Percentiles rank a stretch among this genome's conserved stretches.
Conservation (phyloP, 2,329 filamentous ascomycete genomes). For the Sphaerulina vaccinii region DNA sequence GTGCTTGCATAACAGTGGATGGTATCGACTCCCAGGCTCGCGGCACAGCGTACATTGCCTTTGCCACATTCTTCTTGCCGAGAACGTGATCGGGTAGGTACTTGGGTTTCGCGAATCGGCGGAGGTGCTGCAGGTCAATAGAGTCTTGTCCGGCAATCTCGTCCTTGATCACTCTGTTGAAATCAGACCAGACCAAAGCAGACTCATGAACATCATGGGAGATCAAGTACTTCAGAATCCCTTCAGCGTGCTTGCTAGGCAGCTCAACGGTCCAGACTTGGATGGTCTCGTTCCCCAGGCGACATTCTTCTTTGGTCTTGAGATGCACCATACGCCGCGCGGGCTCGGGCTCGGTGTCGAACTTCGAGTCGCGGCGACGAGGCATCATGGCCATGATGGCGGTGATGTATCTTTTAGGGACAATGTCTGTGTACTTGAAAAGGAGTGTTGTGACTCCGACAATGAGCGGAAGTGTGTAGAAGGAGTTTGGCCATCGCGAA, state of each 20-base stretch:
- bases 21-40: slow-evolving; percentile 35
- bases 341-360: slow-evolving; percentile 21
- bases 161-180: slow-evolving; percentile 49
- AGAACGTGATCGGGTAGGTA: slow-evolving; percentile 38
- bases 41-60: slow-evolving; percentile 36
- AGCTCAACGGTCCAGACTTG: slow-evolving; percentile 70
- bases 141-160: slow-evolving; percentile 45
- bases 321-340: slow-evolving; percentile 41
- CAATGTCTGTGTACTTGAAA: too few relatives aligned
- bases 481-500: too few relatives aligned
- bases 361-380: slow-evolving; percentile 24
- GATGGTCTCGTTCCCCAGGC: slow-evolving; percentile 51
- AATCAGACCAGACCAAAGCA: slow-evolving; percentile 4
- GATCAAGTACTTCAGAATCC: slow-evolving; percentile 63
- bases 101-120: slow-evolving; percentile 67
- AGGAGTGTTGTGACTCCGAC: slow-evolving; percentile 10
- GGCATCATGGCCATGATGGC: slow-evolving; percentile 19
- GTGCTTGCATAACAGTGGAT: slow-evolving; percentile 33
- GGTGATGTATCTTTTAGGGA: slow-evolving; percentile 9
- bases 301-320: slow-evolving; percentile 52
- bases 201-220: slow-evolving; percentile 13
- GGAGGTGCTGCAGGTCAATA: slow-evolving; percentile 59
- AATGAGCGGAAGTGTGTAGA: not conserved
- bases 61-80: slow-evolving; percentile 34
- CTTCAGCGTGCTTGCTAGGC: slow-evolving; percentile 69